Percentiles rank a stretch among this genome's conserved stretches.
Evolutionary conservation across 768 basidiomycete genomes (phyloP).

Genomic region (Mycena belliarum): DNA sequence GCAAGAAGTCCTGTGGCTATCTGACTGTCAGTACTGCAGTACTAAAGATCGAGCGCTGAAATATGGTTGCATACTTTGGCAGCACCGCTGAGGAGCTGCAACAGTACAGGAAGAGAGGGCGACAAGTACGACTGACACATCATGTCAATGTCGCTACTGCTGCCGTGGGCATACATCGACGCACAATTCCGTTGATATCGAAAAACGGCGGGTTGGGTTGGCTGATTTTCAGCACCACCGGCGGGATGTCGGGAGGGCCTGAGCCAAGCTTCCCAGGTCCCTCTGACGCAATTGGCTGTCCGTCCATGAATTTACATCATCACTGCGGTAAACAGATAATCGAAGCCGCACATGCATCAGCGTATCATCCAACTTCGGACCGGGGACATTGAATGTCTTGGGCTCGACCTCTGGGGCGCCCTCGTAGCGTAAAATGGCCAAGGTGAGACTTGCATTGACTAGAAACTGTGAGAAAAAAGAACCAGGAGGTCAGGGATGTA

Average conservation of each 20-base stretch:
- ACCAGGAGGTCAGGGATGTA: accelerated
- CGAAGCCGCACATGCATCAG: constrained; percentile 30
- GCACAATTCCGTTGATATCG: constrained; percentile 20
- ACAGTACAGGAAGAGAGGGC: constrained; percentile 3
- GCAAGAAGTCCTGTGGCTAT: background rate
- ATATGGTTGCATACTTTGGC: background rate
- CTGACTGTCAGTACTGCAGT: no score
- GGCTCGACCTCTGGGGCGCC: constrained; percentile 37
- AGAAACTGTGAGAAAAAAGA: constrained; percentile 14
- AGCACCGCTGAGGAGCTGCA: constrained; percentile 7
- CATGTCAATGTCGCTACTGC: background rate
- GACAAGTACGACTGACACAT: constrained; percentile 3
- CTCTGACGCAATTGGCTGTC: constrained; percentile 17
- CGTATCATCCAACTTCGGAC: constrained; percentile 27
- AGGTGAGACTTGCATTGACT: constrained; percentile 32
- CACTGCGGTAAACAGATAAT: no score
- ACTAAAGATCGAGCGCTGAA: no score
- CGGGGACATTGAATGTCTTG: constrained; percentile 25
- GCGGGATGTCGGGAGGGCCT: constrained; percentile 13
- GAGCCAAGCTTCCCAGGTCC: constrained; percentile 17
- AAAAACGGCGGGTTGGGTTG: constrained; percentile 22
- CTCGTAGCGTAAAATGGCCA: constrained; percentile 39
- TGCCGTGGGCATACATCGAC: background rate
- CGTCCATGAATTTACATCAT: no score
- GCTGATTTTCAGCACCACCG: constrained; percentile 13